A percentile compares a stretch with the other conserved stretches of the same genome.
phyloP scores from a whole-genome alignment of 129 eudicot genomes.

The Mikania micrantha region DNA sequence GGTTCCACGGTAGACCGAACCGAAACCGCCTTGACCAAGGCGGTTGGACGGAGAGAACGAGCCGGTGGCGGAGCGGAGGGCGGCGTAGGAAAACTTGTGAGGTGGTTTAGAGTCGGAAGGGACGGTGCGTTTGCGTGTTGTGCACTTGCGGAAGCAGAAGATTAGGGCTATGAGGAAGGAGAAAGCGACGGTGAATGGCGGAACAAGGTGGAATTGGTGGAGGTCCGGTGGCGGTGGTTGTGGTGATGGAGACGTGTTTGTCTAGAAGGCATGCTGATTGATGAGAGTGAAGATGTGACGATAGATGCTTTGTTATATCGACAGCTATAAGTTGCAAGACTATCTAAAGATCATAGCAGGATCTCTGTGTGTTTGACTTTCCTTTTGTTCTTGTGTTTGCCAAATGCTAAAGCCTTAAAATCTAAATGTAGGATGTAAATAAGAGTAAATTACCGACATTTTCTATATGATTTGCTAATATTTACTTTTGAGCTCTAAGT shows the following conservation, averaged over 20 bases:
- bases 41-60: conserved; percentile 61
- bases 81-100: conserved; percentile 62
- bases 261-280: conserved; percentile 61
- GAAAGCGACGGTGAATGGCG: conserved; percentile 49
- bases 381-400: not conserved
- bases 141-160: conserved; percentile 63
- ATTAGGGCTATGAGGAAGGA: conserved; percentile 50
- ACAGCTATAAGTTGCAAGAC: conserved; percentile 4
- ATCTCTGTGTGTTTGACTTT: conserved; percentile 26
- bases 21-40: conserved; percentile 94
- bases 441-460: too few species aligned
- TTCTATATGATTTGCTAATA: too few species aligned
- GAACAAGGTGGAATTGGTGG: conserved; percentile 16
- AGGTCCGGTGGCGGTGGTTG: conserved; percentile 31
- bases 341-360: conserved; percentile 13
- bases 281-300: not conserved
- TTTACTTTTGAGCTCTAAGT: too few species aligned
- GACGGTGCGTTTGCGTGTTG: conserved; percentile 55
- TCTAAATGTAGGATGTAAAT: too few species aligned
- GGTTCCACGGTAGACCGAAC: conserved; percentile 72
- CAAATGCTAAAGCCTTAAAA: not conserved
- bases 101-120: conserved; percentile 58
- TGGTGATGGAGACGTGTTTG: conserved; percentile 22
- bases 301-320: conserved; percentile 1
- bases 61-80: conserved; percentile 76